phyloP scores from a whole-genome alignment of 2,329 filamentous ascomycete species.

The Rutstroemia sp. region DNA sequence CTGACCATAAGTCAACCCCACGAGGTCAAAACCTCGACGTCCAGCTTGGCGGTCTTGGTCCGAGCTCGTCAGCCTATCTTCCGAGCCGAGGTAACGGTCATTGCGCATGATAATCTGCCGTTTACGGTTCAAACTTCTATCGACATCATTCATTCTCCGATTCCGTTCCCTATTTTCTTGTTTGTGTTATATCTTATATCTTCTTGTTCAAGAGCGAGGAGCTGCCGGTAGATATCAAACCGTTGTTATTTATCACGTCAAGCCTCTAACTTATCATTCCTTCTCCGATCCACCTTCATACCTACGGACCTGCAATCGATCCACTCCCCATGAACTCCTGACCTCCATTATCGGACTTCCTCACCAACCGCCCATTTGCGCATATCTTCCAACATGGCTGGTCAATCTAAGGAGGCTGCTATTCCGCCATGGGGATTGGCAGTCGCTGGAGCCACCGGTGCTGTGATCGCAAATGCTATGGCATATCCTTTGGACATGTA shows the following conservation, averaged over 20 bases:
- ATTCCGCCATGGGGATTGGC: slow-evolving; percentile 90
- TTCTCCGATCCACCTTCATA: background rate
- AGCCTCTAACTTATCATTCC: background rate
- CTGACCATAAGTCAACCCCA: background rate
- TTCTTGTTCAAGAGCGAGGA: no score
- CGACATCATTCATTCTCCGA: no score
- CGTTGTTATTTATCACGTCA: background rate
- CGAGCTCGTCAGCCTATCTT: background rate
- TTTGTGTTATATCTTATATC: no score
- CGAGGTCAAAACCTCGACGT: background rate
- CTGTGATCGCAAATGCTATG: slow-evolving; percentile 87
- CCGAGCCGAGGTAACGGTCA: slow-evolving; percentile 4
- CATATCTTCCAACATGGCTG: slow-evolving; percentile 18
- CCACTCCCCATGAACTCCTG: no score
- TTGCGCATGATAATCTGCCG: background rate
- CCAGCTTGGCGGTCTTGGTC: no score
- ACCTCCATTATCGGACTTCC: background rate
- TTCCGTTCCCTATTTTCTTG: no score
- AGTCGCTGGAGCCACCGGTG: slow-evolving; percentile 84
- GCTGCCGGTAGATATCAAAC: background rate
- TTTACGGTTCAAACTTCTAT: no score
- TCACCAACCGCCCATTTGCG: background rate
- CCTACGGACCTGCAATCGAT: background rate
- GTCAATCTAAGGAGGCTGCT: slow-evolving; percentile 31
- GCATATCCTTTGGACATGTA: slow-evolving; percentile 97